These are phyloP conservation scores for Nakaseomyces delphensis DNA, from an alignment of 1,139 yeast species.

Conservation along the genomic window DNA sequence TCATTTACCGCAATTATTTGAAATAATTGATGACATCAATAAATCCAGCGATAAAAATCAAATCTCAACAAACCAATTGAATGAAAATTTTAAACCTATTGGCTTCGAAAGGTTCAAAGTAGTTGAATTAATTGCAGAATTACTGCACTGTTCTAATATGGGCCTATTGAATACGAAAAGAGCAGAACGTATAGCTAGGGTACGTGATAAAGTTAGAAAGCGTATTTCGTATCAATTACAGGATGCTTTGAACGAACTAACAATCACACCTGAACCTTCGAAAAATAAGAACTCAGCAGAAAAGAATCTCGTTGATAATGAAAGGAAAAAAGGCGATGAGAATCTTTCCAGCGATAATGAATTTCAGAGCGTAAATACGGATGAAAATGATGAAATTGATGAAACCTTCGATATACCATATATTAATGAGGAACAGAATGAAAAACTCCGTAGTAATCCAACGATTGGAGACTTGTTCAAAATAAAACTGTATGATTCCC, in stretches of 20 bases:
- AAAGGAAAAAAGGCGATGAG: background rate
- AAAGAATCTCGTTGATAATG: background rate
- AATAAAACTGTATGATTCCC: conserved; percentile 75
- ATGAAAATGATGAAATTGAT: conserved; percentile 25
- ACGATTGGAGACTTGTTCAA: conserved; percentile 88
- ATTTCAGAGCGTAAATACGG: conserved; percentile 9
- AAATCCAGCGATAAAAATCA: conserved; percentile 9
- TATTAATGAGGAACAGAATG: conserved; percentile 50
- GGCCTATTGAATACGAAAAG: conserved; percentile 76
- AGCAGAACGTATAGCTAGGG: conserved; percentile 69
- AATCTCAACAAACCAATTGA: conserved; percentile 23
- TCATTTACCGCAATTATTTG: conserved; percentile 39
- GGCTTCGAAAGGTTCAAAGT: conserved; percentile 94
- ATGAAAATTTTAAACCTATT: conserved; percentile 52
- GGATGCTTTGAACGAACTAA: conserved; percentile 33
- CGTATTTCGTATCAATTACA: conserved; percentile 29
- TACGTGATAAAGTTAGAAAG: conserved; percentile 64
- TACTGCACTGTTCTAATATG: conserved; percentile 95
- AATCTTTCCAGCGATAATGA: conserved; percentile 5
- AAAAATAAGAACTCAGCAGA: background rate
- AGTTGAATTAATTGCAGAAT: conserved; percentile 89
- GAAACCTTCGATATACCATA: conserved; percentile 42
- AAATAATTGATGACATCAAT: conserved; percentile 21
- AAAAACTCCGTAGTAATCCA: conserved; percentile 54
- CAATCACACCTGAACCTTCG: conserved; percentile 11